Conservation (phyloP, 352 stramenopile genomes). For the Phytophthora tubulina region DNA sequence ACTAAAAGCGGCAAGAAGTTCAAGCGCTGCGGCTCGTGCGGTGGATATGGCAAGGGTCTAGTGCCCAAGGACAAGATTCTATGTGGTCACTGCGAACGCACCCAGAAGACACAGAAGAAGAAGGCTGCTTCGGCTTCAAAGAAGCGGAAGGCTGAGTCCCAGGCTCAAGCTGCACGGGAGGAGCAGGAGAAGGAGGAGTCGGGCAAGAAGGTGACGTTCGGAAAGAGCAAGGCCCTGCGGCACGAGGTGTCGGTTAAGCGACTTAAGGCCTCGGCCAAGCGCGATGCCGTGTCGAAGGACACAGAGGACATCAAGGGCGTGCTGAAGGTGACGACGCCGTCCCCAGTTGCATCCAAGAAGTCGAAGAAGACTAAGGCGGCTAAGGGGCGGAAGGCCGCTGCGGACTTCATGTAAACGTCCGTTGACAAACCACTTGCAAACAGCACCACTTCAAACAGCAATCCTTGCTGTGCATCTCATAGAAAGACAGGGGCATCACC, state of each 20-base stretch:
- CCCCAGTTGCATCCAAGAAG: constrained; percentile 45
- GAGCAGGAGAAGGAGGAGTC: constrained; percentile 41
- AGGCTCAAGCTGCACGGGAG: constrained; percentile 41
- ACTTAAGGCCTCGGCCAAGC: constrained; percentile 80
- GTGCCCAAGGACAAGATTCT: constrained; percentile 67
- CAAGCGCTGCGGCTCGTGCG: constrained; percentile 71
- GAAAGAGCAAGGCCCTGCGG: constrained; percentile 84
- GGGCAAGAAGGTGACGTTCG: constrained; percentile 87
- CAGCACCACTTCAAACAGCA: constrained; percentile 16
- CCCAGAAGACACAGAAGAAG: constrained; percentile 71
- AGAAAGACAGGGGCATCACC: constrained; percentile 28
- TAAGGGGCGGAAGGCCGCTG: constrained; percentile 69
- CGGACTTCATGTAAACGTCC: constrained; percentile 73
- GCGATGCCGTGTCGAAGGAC: constrained; percentile 63
- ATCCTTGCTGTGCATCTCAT: constrained; percentile 30
- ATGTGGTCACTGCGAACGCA: constrained; percentile 82
- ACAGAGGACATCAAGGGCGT: constrained; percentile 75
- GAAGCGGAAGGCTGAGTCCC: constrained; percentile 67
- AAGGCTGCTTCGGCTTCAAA: constrained; percentile 57
- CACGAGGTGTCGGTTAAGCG: constrained; percentile 88
- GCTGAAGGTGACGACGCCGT: constrained; percentile 59
- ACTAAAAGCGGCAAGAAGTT: constrained; percentile 80
- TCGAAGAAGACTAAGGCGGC: constrained; percentile 48
- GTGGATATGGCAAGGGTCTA: constrained; percentile 80
- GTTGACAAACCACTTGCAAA: constrained; percentile 7